Conservation (phyloP, 2,329 filamentous ascomycete species). For the Myrmaecium sp. region DNA sequence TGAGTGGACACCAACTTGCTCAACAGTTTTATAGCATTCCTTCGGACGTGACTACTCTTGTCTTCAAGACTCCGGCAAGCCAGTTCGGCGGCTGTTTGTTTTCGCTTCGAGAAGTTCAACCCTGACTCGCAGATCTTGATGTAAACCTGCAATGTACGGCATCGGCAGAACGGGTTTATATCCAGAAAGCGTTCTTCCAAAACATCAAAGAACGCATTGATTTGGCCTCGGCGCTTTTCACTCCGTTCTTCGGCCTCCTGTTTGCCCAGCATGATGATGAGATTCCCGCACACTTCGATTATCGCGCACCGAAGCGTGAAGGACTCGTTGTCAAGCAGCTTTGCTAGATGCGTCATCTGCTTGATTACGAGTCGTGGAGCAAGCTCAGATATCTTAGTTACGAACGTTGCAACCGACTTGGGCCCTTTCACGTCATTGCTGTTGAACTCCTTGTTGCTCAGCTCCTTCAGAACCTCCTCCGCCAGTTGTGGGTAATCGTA, state of each 20-base stretch:
- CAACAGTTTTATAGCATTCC: slow-evolving; percentile 87
- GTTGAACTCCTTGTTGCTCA: slow-evolving; percentile 97
- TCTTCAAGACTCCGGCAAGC: slow-evolving; percentile 84
- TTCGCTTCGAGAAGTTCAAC: slow-evolving; percentile 83
- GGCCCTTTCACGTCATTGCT: slow-evolving; percentile 89
- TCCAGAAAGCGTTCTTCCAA: slow-evolving; percentile 92
- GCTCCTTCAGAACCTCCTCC: slow-evolving; percentile 81
- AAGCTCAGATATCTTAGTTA: slow-evolving; percentile 83
- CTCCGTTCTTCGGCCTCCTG: slow-evolving; percentile 62
- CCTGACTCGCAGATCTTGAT: slow-evolving; percentile 85
- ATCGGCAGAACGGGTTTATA: slow-evolving; percentile 90
- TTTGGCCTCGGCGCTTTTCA: slow-evolving; percentile 85
- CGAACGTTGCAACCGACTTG: slow-evolving; percentile 89
- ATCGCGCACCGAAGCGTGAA: slow-evolving; percentile 86
- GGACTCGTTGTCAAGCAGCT: slow-evolving; percentile 92
- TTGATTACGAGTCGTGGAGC: slow-evolving; percentile 86
- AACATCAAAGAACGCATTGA: slow-evolving; percentile 94
- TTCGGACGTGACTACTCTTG: slow-evolving; percentile 92
- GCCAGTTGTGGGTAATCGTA: slow-evolving; percentile 94
- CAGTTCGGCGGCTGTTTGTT: slow-evolving; percentile 74
- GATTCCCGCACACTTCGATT: slow-evolving; percentile 92
- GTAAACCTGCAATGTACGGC: slow-evolving; percentile 82
- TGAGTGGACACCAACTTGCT: slow-evolving; percentile 82
- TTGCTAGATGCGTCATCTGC: slow-evolving; percentile 89
- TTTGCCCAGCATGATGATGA: slow-evolving; percentile 78